These are phyloP conservation scores for Aspergillus ostianus DNA, from an alignment of 495 filamentous ascomycete species.

Conservation along the genomic window DNA sequence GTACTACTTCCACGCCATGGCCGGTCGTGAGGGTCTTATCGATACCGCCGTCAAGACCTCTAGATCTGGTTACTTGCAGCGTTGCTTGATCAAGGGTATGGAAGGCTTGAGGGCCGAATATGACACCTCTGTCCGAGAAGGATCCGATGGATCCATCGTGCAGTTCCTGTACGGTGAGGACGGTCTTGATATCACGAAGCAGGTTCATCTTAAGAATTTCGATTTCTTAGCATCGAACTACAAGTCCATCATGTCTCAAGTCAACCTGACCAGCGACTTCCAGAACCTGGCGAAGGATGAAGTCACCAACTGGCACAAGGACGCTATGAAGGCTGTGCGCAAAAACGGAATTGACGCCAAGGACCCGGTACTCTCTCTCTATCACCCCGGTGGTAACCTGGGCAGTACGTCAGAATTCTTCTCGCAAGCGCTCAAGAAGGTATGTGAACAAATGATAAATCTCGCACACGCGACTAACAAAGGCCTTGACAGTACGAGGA, in stretches of 20 bases:
- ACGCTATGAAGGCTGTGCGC: slow-evolving; percentile 73
- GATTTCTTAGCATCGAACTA: slow-evolving; percentile 85
- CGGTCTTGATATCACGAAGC: slow-evolving; percentile 89
- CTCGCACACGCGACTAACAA: slow-evolving; percentile 19
- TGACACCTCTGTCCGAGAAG: slow-evolving; percentile 87
- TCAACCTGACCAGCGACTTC: slow-evolving; percentile 52
- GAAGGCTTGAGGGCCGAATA: slow-evolving; percentile 91
- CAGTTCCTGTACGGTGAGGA: slow-evolving; percentile 98
- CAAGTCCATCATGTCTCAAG: slow-evolving; percentile 51
- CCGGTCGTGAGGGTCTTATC: slow-evolving; percentile 96
- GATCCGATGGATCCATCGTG: slow-evolving; percentile 82
- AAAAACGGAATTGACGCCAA: slow-evolving; percentile 67
- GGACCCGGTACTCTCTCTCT: slow-evolving; percentile 73
- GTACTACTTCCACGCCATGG: slow-evolving; percentile 99
- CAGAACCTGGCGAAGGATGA: slow-evolving; percentile 52
- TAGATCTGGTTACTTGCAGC: slow-evolving; percentile 92
- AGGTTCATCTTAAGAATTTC: slow-evolving; percentile 87
- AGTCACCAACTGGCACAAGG: slow-evolving; percentile 58
- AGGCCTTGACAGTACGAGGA: slow-evolving; percentile 62
- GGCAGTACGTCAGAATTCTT: slow-evolving; percentile 91
- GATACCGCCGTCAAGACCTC: slow-evolving; percentile 99
- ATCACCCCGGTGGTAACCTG: slow-evolving; percentile 70
- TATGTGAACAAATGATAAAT: slow-evolving; percentile 25
- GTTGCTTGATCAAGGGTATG: slow-evolving; percentile 99
- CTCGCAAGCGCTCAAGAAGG: slow-evolving; percentile 58